Evolutionary conservation across 345 rosid genomes (phyloP), one percentile per base, ranked within the genome.

Genomic region (Kernera saxatilis): DNA sequence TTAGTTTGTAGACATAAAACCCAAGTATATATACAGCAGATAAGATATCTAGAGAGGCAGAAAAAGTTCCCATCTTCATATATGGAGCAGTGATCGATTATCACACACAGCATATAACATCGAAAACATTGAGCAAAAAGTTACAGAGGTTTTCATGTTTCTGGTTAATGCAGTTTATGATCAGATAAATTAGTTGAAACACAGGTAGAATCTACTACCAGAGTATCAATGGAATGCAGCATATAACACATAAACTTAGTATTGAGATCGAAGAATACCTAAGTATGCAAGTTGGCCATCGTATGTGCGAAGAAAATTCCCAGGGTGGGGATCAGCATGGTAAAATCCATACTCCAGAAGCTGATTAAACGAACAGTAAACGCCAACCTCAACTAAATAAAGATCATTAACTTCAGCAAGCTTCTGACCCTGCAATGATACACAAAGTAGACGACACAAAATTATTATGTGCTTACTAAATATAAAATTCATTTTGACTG

Each of bases 241-340:
- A 32, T 44, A 23, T 44, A 52, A 35, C n/a, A 33, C 33, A 23
- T 13, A 23, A 51, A 23, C 26, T 33, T 49, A 8, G 35, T 23
- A 26, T n/a, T 39, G 26, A 30, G 37, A 50, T 53, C 18, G 41
- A 71, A 25, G 21, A 73, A 55, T 88, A 93, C 98, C 98, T 69
- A 93, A 66, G 81, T 93, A 93, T 52, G 98, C 98, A 45, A 93
- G 88, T 77, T 87, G 88, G 72, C 98, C 97, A 71, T 93, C 92
- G 45, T 76, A 77, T 23, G 98, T 88, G 25, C 98, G 93, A 23
- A 93, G 82, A 80, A 90, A 88, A 74, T 93, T 93, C 72, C 98
- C 98, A 56, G 96, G 98, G 77, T 93, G 98, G 65, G 98, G 98
- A 85, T 93, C 98, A 46, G 98, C 98, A 86, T 93, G 98, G 73